These are phyloP conservation scores for Rubus idaeus DNA, from an alignment of 306 rosid species.

Conservation along the genomic window DNA sequence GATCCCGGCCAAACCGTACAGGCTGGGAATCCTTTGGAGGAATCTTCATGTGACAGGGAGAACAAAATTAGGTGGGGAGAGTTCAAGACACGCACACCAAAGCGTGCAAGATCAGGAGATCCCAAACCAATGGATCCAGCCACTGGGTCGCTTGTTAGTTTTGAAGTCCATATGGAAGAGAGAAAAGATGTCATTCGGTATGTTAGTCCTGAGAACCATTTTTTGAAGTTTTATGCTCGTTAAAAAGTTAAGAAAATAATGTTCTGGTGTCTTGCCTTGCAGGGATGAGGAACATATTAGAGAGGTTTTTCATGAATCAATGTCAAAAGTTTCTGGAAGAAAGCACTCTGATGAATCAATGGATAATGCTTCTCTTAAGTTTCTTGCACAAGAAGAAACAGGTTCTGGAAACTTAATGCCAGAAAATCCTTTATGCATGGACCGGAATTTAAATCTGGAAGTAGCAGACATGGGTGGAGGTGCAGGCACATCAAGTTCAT, in stretches of 20 bases:
- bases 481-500: slow-evolving; percentile 41
- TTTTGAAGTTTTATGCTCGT: slow-evolving; percentile 19
- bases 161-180: slow-evolving; percentile 37
- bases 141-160: slow-evolving; percentile 25
- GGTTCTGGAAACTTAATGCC: slow-evolving; percentile 37
- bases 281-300: slow-evolving; percentile 38
- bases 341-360: slow-evolving; percentile 37
- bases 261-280: slow-evolving; percentile 33
- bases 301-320: slow-evolving; percentile 22
- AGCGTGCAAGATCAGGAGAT: slow-evolving; percentile 42
- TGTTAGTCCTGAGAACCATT: slow-evolving; percentile 24
- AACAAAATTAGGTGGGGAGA: slow-evolving; percentile 38
- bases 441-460: slow-evolving; percentile 27
- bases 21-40: slow-evolving; percentile 29
- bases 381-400: slow-evolving; percentile 32
- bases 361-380: slow-evolving; percentile 49
- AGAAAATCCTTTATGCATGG: slow-evolving; percentile 36
- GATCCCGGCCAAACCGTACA: slow-evolving; percentile 30
- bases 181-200: slow-evolving; percentile 36
- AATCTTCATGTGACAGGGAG: slow-evolving; percentile 33
- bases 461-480: slow-evolving; percentile 37
- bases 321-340: slow-evolving; percentile 24
- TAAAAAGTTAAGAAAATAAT: not conserved
- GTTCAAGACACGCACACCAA: slow-evolving; percentile 31
- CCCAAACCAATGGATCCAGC: slow-evolving; percentile 30